phyloP scores from a whole-genome alignment of 352 stramenopile genomes.

The Blastocystis sp. region DNA sequence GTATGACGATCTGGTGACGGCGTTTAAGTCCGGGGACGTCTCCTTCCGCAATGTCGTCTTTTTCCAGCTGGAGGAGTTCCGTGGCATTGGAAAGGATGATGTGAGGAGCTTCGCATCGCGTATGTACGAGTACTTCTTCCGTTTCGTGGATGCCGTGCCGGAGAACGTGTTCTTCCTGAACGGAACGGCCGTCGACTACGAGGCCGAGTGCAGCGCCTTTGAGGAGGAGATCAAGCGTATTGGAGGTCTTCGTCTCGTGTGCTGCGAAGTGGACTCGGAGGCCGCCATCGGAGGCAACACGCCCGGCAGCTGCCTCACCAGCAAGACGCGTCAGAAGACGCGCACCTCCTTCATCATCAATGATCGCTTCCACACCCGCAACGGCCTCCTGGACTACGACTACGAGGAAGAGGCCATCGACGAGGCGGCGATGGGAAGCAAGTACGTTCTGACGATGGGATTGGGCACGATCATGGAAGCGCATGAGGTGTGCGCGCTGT shows the following conservation, averaged over 20 bases:
- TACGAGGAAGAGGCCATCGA: slow-evolving; percentile 18
- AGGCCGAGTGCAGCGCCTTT: slow-evolving; percentile 40
- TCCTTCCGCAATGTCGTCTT: slow-evolving; percentile 60
- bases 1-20: slow-evolving; percentile 29
- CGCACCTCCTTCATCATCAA: slow-evolving; percentile 60
- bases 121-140: slow-evolving; percentile 68
- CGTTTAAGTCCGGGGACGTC: slow-evolving; percentile 19
- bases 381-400: slow-evolving; percentile 38
- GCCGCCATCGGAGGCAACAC: slow-evolving; percentile 65
- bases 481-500: slow-evolving; percentile 51
- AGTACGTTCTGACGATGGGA: slow-evolving; percentile 69
- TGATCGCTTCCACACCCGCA: slow-evolving; percentile 62
- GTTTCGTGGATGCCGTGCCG: slow-evolving; percentile 51
- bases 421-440: slow-evolving; percentile 46
- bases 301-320: slow-evolving; percentile 54
- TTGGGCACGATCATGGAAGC: slow-evolving; percentile 65
- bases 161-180: slow-evolving; percentile 66
- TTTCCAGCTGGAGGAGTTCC: slow-evolving; percentile 68
- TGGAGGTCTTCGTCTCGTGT: slow-evolving; percentile 44
- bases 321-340: slow-evolving; percentile 59
- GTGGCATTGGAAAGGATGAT: slow-evolving; percentile 48
- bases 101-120: slow-evolving; percentile 51
- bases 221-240: slow-evolving; percentile 26
- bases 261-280: slow-evolving; percentile 46
- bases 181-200: slow-evolving; percentile 25